phyloP scores from a whole-genome alignment of 257 asterid genomes.

The Nicotiana noctiflora region DNA sequence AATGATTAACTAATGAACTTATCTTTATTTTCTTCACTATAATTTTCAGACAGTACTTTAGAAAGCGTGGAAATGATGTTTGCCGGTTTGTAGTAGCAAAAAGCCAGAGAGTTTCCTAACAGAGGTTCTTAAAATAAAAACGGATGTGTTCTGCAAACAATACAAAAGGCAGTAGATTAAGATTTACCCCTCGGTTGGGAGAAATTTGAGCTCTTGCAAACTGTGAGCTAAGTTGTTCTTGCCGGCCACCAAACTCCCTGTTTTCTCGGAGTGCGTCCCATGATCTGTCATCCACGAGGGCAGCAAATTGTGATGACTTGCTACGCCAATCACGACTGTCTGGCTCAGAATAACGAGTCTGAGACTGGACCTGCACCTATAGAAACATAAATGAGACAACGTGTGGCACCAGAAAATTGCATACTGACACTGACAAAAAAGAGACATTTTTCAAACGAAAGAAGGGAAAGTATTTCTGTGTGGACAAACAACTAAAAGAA shows the following conservation, averaged over 20 bases:
- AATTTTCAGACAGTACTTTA: neutral
- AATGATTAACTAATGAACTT: neutral
- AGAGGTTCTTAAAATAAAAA: neutral
- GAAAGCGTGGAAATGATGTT: neutral
- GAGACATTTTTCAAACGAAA: neutral
- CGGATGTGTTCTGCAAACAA: neutral
- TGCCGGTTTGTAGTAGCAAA: neutral
- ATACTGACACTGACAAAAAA: neutral
- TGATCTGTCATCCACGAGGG: conserved; percentile 36
- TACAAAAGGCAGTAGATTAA: neutral
- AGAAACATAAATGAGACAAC: neutral
- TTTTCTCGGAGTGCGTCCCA: conserved; percentile 38
- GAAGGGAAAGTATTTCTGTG: neutral
- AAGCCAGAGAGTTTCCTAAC: neutral
- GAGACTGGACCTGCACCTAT: conserved; percentile 33
- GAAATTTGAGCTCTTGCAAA: conserved; percentile 42
- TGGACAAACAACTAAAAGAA: neutral
- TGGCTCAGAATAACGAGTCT: conserved; percentile 52
- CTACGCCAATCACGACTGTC: conserved; percentile 57
- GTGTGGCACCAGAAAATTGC: neutral
- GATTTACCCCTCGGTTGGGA: conserved; percentile 42
- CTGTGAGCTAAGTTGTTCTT: conserved; percentile 24
- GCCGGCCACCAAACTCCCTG: conserved; percentile 7
- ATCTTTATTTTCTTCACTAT: neutral
- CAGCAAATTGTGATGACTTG: conserved; percentile 35